A percentile compares a stretch with the other conserved stretches of the same genome.
Evolutionary conservation across 257 asterid genomes (phyloP).

Genomic region (Paulownia fortunei): DNA sequence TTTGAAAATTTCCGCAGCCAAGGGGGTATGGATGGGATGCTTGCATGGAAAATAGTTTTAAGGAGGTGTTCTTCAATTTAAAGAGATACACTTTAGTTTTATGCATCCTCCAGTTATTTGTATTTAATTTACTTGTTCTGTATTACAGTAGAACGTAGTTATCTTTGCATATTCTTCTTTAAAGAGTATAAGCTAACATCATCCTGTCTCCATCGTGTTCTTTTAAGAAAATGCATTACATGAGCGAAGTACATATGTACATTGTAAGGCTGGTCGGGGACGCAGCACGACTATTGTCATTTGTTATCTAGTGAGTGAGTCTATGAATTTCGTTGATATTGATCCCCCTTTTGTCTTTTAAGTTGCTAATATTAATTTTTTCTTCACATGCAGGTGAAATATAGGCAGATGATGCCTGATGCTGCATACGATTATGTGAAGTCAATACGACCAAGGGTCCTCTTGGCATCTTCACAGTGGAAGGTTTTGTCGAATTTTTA

Average conservation of each 20-base stretch:
- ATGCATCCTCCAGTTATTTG: background rate
- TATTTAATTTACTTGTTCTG: background rate
- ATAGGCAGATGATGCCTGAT: slow-evolving; percentile 68
- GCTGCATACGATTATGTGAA: slow-evolving; percentile 67
- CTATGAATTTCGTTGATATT: slow-evolving; percentile 17
- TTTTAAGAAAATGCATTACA: slow-evolving; percentile 50
- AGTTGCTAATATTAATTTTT: background rate
- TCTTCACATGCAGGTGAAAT: slow-evolving; percentile 48
- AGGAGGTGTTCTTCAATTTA: background rate
- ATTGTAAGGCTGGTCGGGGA: slow-evolving; percentile 84
- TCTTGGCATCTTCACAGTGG: slow-evolving; percentile 62
- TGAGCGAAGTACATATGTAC: slow-evolving; percentile 63
- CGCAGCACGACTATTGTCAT: slow-evolving; percentile 77
- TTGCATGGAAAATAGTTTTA: background rate
- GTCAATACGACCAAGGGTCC: slow-evolving; percentile 70
- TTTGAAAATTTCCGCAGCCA: background rate
- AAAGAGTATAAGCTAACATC: slow-evolving; percentile 3
- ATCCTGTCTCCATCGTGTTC: background rate
- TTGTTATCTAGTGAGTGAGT: slow-evolving; percentile 62
- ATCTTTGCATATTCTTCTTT: background rate
- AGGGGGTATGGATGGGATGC: slow-evolving; percentile 3
- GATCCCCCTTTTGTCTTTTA: background rate
- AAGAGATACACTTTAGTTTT: background rate
- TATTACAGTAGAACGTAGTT: background rate
- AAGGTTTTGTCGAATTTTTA: slow-evolving; percentile 43